phyloP scores from a whole-genome alignment of 805 yeast genomes.

The Lipomyces sp. region DNA sequence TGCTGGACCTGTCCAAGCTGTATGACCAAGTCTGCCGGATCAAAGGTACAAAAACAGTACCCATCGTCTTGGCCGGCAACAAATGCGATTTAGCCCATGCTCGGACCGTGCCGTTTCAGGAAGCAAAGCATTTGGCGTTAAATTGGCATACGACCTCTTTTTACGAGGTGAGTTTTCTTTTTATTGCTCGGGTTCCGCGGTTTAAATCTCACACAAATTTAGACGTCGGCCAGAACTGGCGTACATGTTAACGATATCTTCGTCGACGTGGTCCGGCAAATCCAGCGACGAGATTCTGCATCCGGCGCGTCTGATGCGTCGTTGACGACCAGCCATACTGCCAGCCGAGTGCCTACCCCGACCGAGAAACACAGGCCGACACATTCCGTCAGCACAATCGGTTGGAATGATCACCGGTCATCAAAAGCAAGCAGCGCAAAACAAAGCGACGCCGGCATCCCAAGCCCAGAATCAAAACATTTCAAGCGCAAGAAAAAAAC shows the following conservation, averaged over 20 bases:
- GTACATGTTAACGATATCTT: slow-evolving; percentile 29
- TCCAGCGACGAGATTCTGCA: slow-evolving; percentile 69
- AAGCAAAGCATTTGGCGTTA: slow-evolving; percentile 27
- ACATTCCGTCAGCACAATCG: slow-evolving; percentile 10
- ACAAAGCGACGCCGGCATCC: slow-evolving; percentile 14
- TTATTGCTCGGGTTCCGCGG: background rate
- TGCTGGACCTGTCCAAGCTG: slow-evolving; percentile 77
- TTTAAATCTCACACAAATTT: no score
- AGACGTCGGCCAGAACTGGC: slow-evolving; percentile 35
- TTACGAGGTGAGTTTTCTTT: slow-evolving; percentile 25
- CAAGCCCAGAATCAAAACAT: background rate
- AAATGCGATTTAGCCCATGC: slow-evolving; percentile 64
- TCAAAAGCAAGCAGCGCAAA: slow-evolving; percentile 13
- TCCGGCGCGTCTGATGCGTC: slow-evolving; percentile 19
- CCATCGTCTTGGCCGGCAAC: slow-evolving; percentile 91
- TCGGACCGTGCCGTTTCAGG: slow-evolving; percentile 32
- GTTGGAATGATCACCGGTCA: slow-evolving; percentile 9
- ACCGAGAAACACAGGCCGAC: slow-evolving; percentile 21
- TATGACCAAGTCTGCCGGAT: slow-evolving; percentile 85
- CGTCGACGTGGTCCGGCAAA: slow-evolving; percentile 58
- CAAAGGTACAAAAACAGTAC: slow-evolving; percentile 70
- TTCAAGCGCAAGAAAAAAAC: slow-evolving; percentile 17
- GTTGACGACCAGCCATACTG: background rate
- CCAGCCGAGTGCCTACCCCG: slow-evolving; percentile 7
- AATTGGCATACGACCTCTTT: slow-evolving; percentile 32